Conservation (phyloP, 306 rosid species). For the Medicago arabica region DNA sequence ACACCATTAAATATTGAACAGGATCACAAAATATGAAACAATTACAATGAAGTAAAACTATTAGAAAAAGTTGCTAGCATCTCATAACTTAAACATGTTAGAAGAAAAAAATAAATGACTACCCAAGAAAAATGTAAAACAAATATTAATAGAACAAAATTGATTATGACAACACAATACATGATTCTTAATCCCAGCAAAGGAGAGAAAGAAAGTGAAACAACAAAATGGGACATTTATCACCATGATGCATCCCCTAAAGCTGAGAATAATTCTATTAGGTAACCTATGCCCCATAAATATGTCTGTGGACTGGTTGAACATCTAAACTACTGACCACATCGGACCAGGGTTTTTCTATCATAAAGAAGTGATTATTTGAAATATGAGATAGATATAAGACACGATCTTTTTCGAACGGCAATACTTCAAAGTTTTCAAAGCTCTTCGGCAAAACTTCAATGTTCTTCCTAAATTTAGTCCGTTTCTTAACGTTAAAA, state of each 20-base stretch:
- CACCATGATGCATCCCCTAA: slow-evolving; percentile 48
- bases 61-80: not conserved
- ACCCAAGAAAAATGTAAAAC: slow-evolving; percentile 40
- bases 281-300: slow-evolving; percentile 67
- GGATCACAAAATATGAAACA: not conserved
- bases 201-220: slow-evolving; percentile 39
- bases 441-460: slow-evolving; percentile 59
- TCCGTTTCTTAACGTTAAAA: slow-evolving; percentile 54
- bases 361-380: slow-evolving; percentile 63
- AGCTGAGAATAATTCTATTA: slow-evolving; percentile 47
- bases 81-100: not conserved
- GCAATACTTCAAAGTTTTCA: slow-evolving; percentile 69
- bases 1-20: not conserved
- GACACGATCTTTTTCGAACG: slow-evolving; percentile 68
- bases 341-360: slow-evolving; percentile 93
- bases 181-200: slow-evolving; percentile 56
- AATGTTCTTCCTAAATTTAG: slow-evolving; percentile 69
- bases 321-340: slow-evolving; percentile 79
- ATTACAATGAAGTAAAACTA: not conserved
- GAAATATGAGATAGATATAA: slow-evolving; percentile 79
- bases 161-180: slow-evolving; percentile 61
- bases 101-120: not conserved
- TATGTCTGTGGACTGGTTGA: slow-evolving; percentile 89
- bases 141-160: slow-evolving; percentile 54
- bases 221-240: slow-evolving; percentile 33